A percentile compares a stretch with the other conserved stretches of the same genome.
Evolutionary conservation across 2,329 filamentous ascomycete species (phyloP).

Genomic region (Corinectria fuckeliana): DNA sequence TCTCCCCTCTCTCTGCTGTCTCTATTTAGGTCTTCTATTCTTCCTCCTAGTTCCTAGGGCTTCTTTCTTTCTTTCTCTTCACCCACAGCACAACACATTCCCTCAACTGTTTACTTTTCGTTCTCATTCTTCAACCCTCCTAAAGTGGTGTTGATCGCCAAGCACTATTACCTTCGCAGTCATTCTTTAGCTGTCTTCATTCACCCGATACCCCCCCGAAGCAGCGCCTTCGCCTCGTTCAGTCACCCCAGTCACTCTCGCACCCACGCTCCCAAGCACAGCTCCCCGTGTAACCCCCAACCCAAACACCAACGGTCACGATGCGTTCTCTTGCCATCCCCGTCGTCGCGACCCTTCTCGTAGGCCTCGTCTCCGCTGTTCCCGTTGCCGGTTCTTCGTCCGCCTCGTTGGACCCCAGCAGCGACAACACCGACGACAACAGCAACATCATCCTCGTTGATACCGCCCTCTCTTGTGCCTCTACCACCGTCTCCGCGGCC

Average conservation of each 20-base stretch:
- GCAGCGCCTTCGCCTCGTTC: background rate
- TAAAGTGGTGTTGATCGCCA: background rate
- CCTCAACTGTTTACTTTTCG: background rate
- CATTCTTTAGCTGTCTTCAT: background rate
- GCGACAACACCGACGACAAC: background rate
- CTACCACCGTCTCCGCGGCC: conserved; percentile 8
- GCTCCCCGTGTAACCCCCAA: background rate
- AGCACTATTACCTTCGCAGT: background rate
- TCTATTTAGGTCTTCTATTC: background rate
- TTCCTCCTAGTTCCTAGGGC: background rate
- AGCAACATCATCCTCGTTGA: conserved; percentile 28
- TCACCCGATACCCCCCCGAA: background rate
- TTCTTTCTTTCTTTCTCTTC: background rate
- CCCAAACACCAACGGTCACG: background rate
- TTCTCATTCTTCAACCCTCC: conserved; percentile 7
- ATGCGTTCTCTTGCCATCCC: conserved; percentile 23
- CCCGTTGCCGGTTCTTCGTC: conserved; percentile 21
- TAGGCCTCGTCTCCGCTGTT: conserved; percentile 23
- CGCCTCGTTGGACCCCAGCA: background rate
- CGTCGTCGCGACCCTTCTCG: conserved; percentile 14
- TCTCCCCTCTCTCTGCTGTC: background rate
- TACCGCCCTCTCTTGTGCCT: conserved; percentile 13
- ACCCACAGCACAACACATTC: conserved; percentile 12
- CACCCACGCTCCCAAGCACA: conserved; percentile 12
- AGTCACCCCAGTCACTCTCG: conserved; percentile 8